These are phyloP conservation scores for Xylaria cubensis DNA, from an alignment of 495 filamentous ascomycete species.

Conservation along the genomic window DNA sequence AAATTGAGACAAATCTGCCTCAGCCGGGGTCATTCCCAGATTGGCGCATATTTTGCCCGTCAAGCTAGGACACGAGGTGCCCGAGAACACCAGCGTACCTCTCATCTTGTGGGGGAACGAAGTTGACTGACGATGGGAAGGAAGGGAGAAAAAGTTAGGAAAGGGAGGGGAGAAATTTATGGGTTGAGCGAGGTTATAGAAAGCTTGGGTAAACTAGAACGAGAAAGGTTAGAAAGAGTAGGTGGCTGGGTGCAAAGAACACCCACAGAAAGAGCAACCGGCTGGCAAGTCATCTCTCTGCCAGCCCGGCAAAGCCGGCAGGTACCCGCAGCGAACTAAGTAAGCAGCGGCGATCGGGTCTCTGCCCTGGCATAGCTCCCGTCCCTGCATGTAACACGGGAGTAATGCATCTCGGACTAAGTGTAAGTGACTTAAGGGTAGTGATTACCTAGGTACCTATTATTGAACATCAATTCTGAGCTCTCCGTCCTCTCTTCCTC, in stretches of 20 bases:
- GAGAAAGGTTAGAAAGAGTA: slow-evolving; percentile 2
- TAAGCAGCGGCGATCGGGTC: no score
- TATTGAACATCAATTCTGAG: neutral
- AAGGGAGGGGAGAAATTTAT: slow-evolving; percentile 39
- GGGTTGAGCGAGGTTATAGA: slow-evolving; percentile 28
- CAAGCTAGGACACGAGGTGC: slow-evolving; percentile 62
- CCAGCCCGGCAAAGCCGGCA: slow-evolving; percentile 3
- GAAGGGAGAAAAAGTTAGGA: slow-evolving; percentile 38
- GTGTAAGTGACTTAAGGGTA: neutral
- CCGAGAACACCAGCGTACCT: slow-evolving; percentile 63
- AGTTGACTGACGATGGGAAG: slow-evolving; percentile 24
- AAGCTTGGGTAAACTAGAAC: neutral
- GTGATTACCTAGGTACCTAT: no score
- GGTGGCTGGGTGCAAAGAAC: neutral
- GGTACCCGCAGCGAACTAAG: neutral
- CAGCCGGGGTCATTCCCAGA: slow-evolving; percentile 62
- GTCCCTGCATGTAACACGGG: no score
- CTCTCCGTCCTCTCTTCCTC: neutral
- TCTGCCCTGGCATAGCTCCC: no score
- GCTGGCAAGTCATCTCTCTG: neutral
- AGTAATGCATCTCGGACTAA: no score
- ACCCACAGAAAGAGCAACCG: neutral
- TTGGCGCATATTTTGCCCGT: slow-evolving; percentile 65
- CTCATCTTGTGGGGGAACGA: slow-evolving; percentile 52
- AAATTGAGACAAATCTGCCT: slow-evolving; percentile 65